Conservation (phyloP, 1,284 basidiomycete species). For the Mrakiaceae sp. region DNA sequence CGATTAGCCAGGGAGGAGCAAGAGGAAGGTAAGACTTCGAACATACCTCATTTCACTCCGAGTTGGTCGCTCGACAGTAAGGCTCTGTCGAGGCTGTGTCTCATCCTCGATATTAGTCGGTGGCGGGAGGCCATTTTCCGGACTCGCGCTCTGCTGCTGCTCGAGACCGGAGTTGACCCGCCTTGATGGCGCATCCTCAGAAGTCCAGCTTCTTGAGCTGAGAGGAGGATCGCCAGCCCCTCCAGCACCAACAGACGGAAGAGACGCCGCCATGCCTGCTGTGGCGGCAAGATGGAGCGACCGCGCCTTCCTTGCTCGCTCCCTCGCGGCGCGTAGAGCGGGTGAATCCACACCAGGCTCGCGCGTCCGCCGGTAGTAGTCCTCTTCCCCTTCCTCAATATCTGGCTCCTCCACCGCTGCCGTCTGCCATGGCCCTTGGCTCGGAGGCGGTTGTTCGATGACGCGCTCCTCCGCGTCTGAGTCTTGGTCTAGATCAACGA, state of each 20-base stretch:
- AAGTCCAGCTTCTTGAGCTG: not conserved
- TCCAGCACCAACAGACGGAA: not conserved
- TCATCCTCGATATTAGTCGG: not conserved
- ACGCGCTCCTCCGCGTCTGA: not conserved
- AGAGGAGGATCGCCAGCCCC: not conserved
- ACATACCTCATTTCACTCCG: slow-evolving; percentile 7
- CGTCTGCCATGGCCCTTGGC: not conserved
- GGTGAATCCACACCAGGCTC: slow-evolving; percentile 3
- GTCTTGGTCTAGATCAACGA: not conserved
- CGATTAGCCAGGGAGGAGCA: not conserved
- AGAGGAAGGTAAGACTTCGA: too few relatives aligned
- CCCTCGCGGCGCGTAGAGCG: slow-evolving; percentile 5
- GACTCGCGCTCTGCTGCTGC: not conserved
- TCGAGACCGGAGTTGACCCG: not conserved
- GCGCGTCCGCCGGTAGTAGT: not conserved
- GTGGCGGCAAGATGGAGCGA: slow-evolving; percentile 1
- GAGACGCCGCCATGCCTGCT: not conserved
- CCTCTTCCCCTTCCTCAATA: not conserved
- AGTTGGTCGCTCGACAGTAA: slow-evolving; percentile 2
- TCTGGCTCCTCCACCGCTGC: not conserved
- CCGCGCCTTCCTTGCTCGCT: slow-evolving; percentile 6
- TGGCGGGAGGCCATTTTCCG: not conserved
- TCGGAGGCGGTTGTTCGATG: not conserved
- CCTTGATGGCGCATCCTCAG: not conserved
- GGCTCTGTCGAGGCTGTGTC: not conserved